Percentiles rank a stretch among this genome's conserved stretches.
Evolutionary conservation across 768 basidiomycete genomes (phyloP).

Genomic region (Mycena kentingensis): DNA sequence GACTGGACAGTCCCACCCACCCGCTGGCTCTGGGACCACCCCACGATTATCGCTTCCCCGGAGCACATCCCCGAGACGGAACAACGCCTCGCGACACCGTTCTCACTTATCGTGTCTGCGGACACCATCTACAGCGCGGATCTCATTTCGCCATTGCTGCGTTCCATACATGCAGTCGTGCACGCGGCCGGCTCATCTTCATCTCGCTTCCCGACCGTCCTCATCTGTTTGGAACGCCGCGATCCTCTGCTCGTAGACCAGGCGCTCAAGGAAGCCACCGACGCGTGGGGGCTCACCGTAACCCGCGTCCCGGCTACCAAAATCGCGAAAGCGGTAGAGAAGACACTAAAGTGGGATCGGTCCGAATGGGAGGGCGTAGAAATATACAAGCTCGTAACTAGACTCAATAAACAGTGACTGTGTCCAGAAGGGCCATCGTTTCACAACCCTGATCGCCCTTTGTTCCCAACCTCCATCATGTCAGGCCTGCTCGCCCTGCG

Average conservation of each 20-base stretch:
- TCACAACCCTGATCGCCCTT: no score
- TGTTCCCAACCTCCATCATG: constrained; percentile 29
- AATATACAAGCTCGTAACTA: constrained; percentile 69
- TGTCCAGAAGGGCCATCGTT: no score
- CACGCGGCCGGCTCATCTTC: constrained; percentile 35
- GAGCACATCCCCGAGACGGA: constrained; percentile 15
- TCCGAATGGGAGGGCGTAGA: constrained; percentile 83
- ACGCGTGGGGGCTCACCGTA: constrained; percentile 57
- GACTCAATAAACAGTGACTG: background rate
- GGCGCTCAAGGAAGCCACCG: constrained; percentile 57
- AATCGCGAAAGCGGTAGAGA: constrained; percentile 61
- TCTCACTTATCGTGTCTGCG: constrained; percentile 78
- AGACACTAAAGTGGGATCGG: constrained; percentile 57
- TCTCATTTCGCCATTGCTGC: constrained; percentile 69
- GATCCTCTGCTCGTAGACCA: constrained; percentile 66
- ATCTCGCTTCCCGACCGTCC: constrained; percentile 49
- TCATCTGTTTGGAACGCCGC: constrained; percentile 73
- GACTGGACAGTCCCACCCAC: constrained; percentile 67
- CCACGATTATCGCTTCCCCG: constrained; percentile 37
- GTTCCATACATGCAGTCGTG: constrained; percentile 61
- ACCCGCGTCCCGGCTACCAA: constrained; percentile 61
- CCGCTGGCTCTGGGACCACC: constrained; percentile 57
- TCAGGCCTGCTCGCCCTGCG: constrained; percentile 58
- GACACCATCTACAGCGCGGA: constrained; percentile 75
- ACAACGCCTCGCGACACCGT: constrained; percentile 49